These are phyloP conservation scores for Sporothrix schenckii DNA, from an alignment of 2,329 filamentous ascomycete species.

Conservation along the genomic window DNA sequence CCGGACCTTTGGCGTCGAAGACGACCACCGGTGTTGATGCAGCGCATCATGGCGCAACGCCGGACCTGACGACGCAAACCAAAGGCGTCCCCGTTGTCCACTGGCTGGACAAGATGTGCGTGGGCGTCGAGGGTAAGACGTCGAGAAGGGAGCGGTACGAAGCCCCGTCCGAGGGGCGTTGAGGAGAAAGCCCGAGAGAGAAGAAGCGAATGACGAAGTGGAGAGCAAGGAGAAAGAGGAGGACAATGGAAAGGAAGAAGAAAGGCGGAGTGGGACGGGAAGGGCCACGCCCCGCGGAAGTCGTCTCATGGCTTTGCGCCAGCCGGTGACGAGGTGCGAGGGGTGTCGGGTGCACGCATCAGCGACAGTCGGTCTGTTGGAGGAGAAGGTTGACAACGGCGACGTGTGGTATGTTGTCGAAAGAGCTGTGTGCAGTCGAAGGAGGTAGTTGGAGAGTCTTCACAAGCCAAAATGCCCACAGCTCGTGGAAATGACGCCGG, in stretches of 20 bases:
- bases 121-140: not conserved
- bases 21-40: slow-evolving; percentile 23
- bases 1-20: slow-evolving; percentile 33
- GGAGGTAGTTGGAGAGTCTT: not conserved
- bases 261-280: not conserved
- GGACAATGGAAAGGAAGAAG: not conserved
- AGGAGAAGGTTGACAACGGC: not conserved
- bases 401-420: not conserved
- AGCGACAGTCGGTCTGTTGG: not conserved
- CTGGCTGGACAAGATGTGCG: not conserved
- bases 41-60: not conserved
- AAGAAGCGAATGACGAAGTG: not conserved
- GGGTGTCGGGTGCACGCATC: slow-evolving; percentile 9
- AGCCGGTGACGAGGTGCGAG: slow-evolving; percentile 26
- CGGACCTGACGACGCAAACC: not conserved
- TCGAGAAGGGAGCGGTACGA: not conserved
- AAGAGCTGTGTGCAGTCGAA: not conserved
- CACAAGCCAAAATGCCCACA: not conserved
- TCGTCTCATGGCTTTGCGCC: slow-evolving; percentile 31
- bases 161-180: no score
- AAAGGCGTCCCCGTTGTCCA: not conserved
- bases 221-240: not conserved
- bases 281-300: slow-evolving; percentile 27
- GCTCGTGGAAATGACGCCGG: not conserved
- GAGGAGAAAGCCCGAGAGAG: no score